Conservation (phyloP, 1,284 basidiomycete species). For the Sporisorium iseilematis-ciliati region DNA sequence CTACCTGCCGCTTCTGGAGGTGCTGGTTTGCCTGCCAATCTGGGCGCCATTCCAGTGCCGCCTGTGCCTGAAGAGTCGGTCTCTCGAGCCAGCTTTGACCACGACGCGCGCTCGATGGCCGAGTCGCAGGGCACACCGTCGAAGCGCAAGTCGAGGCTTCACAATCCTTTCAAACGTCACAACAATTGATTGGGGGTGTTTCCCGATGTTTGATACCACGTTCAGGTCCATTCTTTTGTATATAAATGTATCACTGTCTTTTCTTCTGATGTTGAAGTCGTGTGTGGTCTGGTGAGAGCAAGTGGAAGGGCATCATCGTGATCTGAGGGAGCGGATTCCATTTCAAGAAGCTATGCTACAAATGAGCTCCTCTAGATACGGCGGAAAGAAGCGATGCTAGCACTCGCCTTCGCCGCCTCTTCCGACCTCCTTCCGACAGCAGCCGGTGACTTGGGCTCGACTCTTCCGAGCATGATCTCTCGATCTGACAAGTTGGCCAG, state of each 20-base stretch:
- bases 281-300: background rate
- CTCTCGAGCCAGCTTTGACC: slow-evolving; percentile 26
- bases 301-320: background rate
- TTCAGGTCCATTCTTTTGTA: too few species aligned
- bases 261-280: too few species aligned
- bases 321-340: background rate
- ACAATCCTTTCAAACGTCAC: slow-evolving; percentile 62
- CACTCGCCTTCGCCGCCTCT: slow-evolving; percentile 22
- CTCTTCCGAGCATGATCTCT: slow-evolving; percentile 73
- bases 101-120: slow-evolving; percentile 36
- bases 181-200: slow-evolving; percentile 12
- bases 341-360: background rate
- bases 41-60: slow-evolving; percentile 28
- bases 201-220: background rate
- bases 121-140: slow-evolving; percentile 46
- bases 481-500: slow-evolving; percentile 81
- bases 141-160: slow-evolving; percentile 51
- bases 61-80: slow-evolving; percentile 30
- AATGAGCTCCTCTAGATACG: slow-evolving; percentile 20
- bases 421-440: slow-evolving; percentile 20
- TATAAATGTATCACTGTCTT: too few species aligned
- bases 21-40: slow-evolving; percentile 15
- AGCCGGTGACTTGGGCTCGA: slow-evolving; percentile 13
- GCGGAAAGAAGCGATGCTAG: slow-evolving; percentile 49
- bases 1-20: slow-evolving; percentile 20